phyloP scores from a whole-genome alignment of 164 flowering plant species.

The Kalanchoe fedtschenkoi region DNA sequence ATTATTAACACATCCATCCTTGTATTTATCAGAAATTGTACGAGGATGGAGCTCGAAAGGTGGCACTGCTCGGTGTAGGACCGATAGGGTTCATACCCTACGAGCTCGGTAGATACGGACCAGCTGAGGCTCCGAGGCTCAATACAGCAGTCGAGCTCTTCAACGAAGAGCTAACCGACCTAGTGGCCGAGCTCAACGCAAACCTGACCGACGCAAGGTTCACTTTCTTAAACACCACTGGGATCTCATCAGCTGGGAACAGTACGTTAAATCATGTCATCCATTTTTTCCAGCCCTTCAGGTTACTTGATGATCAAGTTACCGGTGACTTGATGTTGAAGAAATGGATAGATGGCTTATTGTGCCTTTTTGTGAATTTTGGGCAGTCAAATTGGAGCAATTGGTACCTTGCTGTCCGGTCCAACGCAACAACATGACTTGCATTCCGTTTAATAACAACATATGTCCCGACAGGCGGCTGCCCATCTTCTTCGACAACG shows the following conservation, averaged over 20 bases:
- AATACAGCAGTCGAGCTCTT: conserved; percentile 4
- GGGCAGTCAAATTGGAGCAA: background rate
- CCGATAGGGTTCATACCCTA: background rate
- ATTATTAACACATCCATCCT: too few species aligned
- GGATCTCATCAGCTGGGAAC: background rate
- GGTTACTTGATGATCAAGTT: background rate
- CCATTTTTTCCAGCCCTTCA: background rate
- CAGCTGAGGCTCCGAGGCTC: background rate
- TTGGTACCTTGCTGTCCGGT: conserved; percentile 5
- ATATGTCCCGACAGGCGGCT: background rate
- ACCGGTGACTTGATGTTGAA: background rate
- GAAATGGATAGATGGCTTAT: background rate
- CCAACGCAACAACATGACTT: background rate
- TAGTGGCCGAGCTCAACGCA: background rate
- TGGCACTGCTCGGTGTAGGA: conserved; percentile 1
- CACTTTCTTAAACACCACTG: background rate
- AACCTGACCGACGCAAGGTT: conserved; percentile 3
- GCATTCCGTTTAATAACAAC: conserved; percentile 1
- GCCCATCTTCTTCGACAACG: conserved; percentile 3
- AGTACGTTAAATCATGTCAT: background rate
- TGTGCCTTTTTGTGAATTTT: too few species aligned
- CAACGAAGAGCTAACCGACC: background rate
- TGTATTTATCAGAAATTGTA: conserved; percentile 1
- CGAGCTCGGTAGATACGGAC: background rate
- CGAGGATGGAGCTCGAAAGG: conserved; percentile 5